Conservation (phyloP, 164 flowering plant genomes). For the Chimonanthus praecox region DNA sequence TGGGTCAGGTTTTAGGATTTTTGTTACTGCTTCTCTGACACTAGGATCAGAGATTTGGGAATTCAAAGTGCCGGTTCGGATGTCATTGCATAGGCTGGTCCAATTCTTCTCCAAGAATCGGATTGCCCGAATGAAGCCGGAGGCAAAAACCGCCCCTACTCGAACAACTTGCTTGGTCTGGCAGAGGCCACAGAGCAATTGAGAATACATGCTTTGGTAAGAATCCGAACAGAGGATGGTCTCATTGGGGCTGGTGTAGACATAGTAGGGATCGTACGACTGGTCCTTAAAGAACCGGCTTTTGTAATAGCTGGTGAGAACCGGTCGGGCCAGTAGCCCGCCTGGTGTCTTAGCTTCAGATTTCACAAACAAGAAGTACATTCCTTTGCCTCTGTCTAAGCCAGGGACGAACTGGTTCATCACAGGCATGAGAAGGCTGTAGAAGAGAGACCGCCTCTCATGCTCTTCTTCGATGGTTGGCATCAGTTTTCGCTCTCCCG, state of each 20-base stretch:
- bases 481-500: conserved; percentile 90
- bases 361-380: conserved; percentile 87
- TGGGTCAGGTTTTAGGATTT: conserved; percentile 62
- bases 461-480: conserved; percentile 86
- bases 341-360: conserved; percentile 83
- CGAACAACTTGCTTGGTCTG: conserved; percentile 77
- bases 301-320: conserved; percentile 87
- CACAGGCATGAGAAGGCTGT: conserved; percentile 88
- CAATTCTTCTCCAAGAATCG: conserved; percentile 84
- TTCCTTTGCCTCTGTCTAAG: conserved; percentile 81
- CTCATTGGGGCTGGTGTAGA: conserved; percentile 93
- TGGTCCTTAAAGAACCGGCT: conserved; percentile 67
- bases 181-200: conserved; percentile 77
- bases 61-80: conserved; percentile 54
- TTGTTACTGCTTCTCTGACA: conserved; percentile 59
- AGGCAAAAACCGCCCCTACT: conserved; percentile 94
- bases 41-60: conserved; percentile 58
- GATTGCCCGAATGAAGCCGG: conserved; percentile 91
- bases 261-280: conserved; percentile 83
- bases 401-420: conserved; percentile 82
- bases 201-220: conserved; percentile 95
- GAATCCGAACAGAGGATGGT: conserved; percentile 84
- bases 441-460: conserved; percentile 57
- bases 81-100: conserved; percentile 51
- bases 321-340: conserved; percentile 80